Evolutionary conservation across 2,329 filamentous ascomycete genomes (phyloP).

Genomic region (Sporothrix inflata): DNA sequence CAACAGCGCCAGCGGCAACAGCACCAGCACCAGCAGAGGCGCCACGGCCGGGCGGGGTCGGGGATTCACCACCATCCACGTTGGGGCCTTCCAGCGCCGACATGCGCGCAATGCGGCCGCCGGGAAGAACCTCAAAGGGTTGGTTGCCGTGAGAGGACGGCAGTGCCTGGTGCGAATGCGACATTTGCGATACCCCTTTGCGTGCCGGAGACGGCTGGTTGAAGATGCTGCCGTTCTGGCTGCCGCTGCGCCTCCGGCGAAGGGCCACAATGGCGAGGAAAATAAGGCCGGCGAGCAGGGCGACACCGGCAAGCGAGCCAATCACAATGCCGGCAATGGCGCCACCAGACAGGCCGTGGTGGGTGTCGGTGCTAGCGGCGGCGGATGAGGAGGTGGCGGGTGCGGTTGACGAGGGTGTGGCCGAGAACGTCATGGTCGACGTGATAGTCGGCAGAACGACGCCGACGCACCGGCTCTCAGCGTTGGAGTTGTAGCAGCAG

Average conservation of each 20-base stretch:
- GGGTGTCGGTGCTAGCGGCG: constrained; percentile 37
- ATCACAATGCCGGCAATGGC: constrained; percentile 89
- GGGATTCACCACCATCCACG: constrained; percentile 57
- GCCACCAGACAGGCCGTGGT: constrained; percentile 69
- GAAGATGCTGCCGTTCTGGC: constrained; percentile 74
- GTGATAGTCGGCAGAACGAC: constrained; percentile 79
- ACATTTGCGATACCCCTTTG: constrained; percentile 48
- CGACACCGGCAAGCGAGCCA: constrained; percentile 72
- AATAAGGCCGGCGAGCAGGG: constrained; percentile 69
- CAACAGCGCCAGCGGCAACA: constrained; percentile 51
- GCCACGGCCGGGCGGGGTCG: constrained; percentile 53
- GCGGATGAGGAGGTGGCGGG: constrained; percentile 45
- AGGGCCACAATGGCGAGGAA: constrained; percentile 65
- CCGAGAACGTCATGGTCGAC: constrained; percentile 65
- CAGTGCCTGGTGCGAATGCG: constrained; percentile 40
- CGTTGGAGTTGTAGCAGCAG: constrained; percentile 83
- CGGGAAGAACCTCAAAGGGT: constrained; percentile 73
- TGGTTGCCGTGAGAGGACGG: constrained; percentile 27
- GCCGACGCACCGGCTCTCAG: constrained; percentile 70
- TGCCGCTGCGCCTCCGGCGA: constrained; percentile 57
- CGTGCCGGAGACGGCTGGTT: constrained; percentile 84
- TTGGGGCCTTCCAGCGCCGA: constrained; percentile 79
- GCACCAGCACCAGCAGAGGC: constrained; percentile 50
- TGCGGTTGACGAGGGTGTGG: constrained; percentile 50
- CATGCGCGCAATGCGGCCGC: constrained; percentile 92